These are phyloP conservation scores for Debaryomyces prosopidis DNA, from an alignment of 805 yeast species.

Conservation along the genomic window DNA sequence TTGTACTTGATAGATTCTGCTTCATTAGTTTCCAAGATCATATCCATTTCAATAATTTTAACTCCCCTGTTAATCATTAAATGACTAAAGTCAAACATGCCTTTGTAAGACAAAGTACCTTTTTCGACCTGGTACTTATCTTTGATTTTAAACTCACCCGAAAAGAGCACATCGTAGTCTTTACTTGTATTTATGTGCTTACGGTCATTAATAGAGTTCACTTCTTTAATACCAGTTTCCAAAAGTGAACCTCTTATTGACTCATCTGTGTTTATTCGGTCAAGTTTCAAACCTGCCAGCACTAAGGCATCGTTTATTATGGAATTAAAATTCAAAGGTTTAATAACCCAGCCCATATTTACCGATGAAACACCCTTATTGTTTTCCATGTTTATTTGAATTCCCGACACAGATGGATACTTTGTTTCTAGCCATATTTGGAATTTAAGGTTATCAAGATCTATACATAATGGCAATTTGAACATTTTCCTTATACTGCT, in stretches of 20 bases:
- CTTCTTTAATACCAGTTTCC: neutral
- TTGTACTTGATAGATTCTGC: slow-evolving; percentile 10
- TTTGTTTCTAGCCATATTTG: slow-evolving; percentile 32
- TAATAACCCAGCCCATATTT: slow-evolving; percentile 24
- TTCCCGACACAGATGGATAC: slow-evolving; percentile 31
- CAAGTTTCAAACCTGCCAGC: slow-evolving; percentile 25
- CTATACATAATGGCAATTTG: slow-evolving; percentile 28
- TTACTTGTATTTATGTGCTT: slow-evolving; percentile 3
- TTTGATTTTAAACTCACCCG: slow-evolving; percentile 22
- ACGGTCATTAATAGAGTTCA: neutral
- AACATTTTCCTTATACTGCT: slow-evolving; percentile 21
- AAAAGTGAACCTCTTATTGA: neutral
- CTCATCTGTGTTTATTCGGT: slow-evolving; percentile 20
- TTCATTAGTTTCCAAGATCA: slow-evolving; percentile 8
- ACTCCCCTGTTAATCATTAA: slow-evolving; percentile 31
- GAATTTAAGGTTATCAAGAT: slow-evolving; percentile 11
- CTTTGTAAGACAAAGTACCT: slow-evolving; percentile 25
- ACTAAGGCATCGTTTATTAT: slow-evolving; percentile 18
- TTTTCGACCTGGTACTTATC: slow-evolving; percentile 16
- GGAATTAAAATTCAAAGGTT: slow-evolving; percentile 22
- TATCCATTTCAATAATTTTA: slow-evolving; percentile 22
- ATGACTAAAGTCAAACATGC: slow-evolving; percentile 32
- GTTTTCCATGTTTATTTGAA: slow-evolving; percentile 16
- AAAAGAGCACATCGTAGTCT: slow-evolving; percentile 24
- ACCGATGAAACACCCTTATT: slow-evolving; percentile 1